These are phyloP conservation scores for Prunus padus DNA, from an alignment of 306 rosid species.

Conservation along the genomic window DNA sequence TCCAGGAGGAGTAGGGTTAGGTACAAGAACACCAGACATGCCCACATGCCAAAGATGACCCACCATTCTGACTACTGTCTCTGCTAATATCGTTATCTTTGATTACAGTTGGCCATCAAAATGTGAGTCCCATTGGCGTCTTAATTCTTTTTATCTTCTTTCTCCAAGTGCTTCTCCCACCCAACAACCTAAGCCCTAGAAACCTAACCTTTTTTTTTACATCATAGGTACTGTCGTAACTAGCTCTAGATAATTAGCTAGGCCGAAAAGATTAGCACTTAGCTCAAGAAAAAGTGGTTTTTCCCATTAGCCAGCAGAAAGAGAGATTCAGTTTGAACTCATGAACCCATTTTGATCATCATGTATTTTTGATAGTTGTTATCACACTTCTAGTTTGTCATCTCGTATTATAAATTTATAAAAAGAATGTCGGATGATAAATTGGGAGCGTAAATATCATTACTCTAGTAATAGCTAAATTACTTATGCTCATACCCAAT, in stretches of 20 bases:
- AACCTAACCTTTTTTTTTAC: background rate
- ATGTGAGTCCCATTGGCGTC: background rate
- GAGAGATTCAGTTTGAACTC: no score
- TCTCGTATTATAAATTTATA: background rate
- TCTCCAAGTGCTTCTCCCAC: constrained; percentile 10
- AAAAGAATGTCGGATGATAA: background rate
- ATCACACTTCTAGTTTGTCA: background rate
- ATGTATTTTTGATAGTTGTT: no score
- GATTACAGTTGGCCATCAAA: background rate
- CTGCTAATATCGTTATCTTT: constrained; percentile 15
- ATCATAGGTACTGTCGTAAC: background rate
- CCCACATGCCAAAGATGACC: constrained; percentile 34
- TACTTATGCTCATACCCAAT: no score
- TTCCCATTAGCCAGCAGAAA: no score
- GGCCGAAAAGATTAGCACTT: background rate
- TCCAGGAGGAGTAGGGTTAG: constrained; percentile 8
- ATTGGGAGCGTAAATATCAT: background rate
- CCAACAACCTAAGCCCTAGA: constrained; percentile 9
- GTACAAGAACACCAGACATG: constrained; percentile 31
- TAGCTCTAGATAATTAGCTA: background rate
- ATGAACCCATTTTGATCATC: no score
- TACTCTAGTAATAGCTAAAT: background rate
- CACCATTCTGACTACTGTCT: constrained; percentile 32
- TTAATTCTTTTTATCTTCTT: background rate
- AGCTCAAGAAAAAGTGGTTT: background rate